Base-by-base conservation (phyloP, 371 early-diverging fungal species). In the Chytridium lagenaria region DNA sequence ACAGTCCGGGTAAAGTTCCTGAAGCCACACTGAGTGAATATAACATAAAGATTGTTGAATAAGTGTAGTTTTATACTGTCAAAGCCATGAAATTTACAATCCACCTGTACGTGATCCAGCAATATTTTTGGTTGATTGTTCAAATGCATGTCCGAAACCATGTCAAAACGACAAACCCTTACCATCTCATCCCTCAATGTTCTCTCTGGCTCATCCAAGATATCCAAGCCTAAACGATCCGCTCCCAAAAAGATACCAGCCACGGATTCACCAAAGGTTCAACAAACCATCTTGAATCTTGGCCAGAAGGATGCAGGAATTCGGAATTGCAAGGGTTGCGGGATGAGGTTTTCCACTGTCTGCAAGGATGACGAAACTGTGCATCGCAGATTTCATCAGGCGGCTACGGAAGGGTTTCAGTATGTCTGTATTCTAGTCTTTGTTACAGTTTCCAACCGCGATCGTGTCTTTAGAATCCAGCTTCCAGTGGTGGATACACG, bases 1-100 rank as follows among this genome's bases (percentile, higher is more conserved):
- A 86, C 22, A 90, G 92, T 69, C 96, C 96, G 0, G 87, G 91
- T 0, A 72, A 70, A 37, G 86, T 93, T 0, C 84, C 88, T 0
- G 76, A 82, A 5, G 85, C 78, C 50, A 91, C 90, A 74, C 77
- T 95, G 49, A 79, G 80, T 1, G 92, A 93, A 68, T 93, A 94
- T 77, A 85, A 89, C 12, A 75, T 92, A 30, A 72, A 79, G 49
- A 36, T 69, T 31, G 36, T 3, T 40, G 67, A 73, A 33, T 67
- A 66, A 65, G 55, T 12, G 19, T 12, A 44, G n/a, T n/a, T n/a
- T n/a, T n/a, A n/a, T n/a, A n/a, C n/a, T n/a, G n/a, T n/a, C n/a
- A n/a, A n/a, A n/a, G n/a, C n/a, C n/a, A n/a, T n/a, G n/a, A n/a
- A n/a, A n/a, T n/a, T n/a, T n/a, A n/a, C n/a, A n/a, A n/a, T n/a